Conservation (phyloP, 805 yeast genomes). For the Candida qinlingensis region DNA sequence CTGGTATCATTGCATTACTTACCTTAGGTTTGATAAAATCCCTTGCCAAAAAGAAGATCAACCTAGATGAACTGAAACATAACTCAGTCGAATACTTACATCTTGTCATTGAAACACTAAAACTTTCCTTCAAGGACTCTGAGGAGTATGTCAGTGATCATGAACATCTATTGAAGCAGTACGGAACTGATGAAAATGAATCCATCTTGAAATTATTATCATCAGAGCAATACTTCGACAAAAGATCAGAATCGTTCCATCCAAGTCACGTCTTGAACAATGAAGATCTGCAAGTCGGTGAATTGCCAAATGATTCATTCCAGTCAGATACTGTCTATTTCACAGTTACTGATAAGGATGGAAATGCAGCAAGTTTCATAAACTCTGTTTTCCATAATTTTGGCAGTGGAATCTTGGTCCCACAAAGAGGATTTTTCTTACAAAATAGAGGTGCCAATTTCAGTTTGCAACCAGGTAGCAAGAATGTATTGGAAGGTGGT, state of each 20-base stretch:
- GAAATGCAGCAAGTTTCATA: constrained; percentile 80
- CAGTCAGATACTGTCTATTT: constrained; percentile 70
- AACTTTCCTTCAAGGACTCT: constrained; percentile 68
- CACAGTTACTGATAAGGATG: constrained; percentile 56
- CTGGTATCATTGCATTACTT: constrained; percentile 70
- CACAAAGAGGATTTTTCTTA: constrained; percentile 58
- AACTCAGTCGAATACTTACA: constrained; percentile 71
- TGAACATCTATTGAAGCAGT: constrained; percentile 31
- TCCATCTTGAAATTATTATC: constrained; percentile 40
- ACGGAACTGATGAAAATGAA: constrained; percentile 27
- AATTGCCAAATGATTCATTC: constrained; percentile 50
- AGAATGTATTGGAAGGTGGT: constrained; percentile 59
- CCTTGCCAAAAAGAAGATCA: constrained; percentile 43
- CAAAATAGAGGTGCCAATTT: constrained; percentile 80
- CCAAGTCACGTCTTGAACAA: constrained; percentile 36
- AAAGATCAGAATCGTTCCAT: constrained; percentile 44
- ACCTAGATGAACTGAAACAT: constrained; percentile 42
- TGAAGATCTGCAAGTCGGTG: constrained; percentile 38
- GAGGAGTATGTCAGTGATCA: constrained; percentile 70
- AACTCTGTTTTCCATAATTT: constrained; percentile 66
- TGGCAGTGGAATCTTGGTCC: constrained; percentile 68
- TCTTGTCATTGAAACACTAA: constrained; percentile 62
- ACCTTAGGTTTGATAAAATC: constrained; percentile 62
- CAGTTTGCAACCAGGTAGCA: constrained; percentile 49
- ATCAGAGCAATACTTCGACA: constrained; percentile 38